phyloP scores from a whole-genome alignment of 2,329 filamentous ascomycete species.

The Arthrobotrys megalospora region DNA sequence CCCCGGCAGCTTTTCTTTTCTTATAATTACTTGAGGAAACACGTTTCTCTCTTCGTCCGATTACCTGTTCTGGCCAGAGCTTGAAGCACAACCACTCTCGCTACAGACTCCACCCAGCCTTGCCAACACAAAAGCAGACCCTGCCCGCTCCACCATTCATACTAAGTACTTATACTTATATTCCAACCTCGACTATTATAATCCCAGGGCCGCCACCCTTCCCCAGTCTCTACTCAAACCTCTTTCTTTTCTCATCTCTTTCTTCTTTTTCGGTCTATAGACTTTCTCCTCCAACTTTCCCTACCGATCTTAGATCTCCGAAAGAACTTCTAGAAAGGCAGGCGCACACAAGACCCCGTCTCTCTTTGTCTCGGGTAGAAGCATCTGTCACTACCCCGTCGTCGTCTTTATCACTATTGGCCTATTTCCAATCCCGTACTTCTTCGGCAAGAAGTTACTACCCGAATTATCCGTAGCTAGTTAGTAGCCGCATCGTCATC shows the following conservation, averaged over 20 bases:
- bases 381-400: constrained; percentile 34
- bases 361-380: constrained; percentile 58
- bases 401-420: constrained; percentile 17
- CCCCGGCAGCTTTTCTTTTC: constrained; percentile 4
- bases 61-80: too few relatives aligned
- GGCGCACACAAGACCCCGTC: neutral
- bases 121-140: neutral
- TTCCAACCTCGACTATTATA: constrained; percentile 4
- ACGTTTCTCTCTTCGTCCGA: too few relatives aligned
- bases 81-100: too few relatives aligned
- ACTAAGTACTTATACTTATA: too few relatives aligned
- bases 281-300: constrained; percentile 35
- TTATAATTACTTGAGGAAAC: neutral
- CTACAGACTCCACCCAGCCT: neutral
- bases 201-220: neutral
- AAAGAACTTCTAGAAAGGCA: constrained; percentile 42
- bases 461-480: constrained; percentile 19
- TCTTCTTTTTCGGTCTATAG: constrained; percentile 20
- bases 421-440: neutral
- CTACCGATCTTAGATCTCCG: constrained; percentile 22
- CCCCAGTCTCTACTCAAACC: neutral
- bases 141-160: neutral
- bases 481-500: neutral
- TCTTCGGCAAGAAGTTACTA: neutral
- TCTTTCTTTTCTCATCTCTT: constrained; percentile 14